Percentiles rank a stretch among this genome's conserved stretches.
Evolutionary conservation across 495 filamentous ascomycete species (phyloP).

Genomic region (Hypoxylon trugodes): DNA sequence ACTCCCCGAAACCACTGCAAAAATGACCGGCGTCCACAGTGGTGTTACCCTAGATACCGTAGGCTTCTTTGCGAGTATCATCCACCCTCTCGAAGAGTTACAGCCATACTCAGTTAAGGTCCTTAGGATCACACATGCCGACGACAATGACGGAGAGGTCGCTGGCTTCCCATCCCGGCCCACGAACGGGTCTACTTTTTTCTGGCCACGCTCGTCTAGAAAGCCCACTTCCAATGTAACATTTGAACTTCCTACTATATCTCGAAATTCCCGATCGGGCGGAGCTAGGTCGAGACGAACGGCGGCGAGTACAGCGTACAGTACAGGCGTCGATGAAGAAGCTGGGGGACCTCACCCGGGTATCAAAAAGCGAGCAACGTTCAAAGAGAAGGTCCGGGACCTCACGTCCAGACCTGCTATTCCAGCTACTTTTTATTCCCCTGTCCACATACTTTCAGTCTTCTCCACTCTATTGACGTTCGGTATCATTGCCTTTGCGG

Average conservation of each 20-base stretch:
- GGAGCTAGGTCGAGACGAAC: too few relatives aligned
- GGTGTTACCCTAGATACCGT: slow-evolving; percentile 62
- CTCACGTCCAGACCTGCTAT: slow-evolving; percentile 53
- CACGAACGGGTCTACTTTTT: background rate
- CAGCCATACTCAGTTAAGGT: slow-evolving; percentile 57
- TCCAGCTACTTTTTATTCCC: slow-evolving; percentile 55
- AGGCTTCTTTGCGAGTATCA: slow-evolving; percentile 69
- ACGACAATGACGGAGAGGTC: slow-evolving; percentile 36
- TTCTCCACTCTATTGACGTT: slow-evolving; percentile 60
- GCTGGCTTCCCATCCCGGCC: slow-evolving; percentile 12
- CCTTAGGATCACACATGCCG: slow-evolving; percentile 55
- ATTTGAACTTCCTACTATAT: background rate
- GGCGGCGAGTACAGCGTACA: slow-evolving; percentile 7
- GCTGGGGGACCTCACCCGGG: slow-evolving; percentile 28
- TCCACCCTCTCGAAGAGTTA: slow-evolving; percentile 62
- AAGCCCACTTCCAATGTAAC: slow-evolving; percentile 3
- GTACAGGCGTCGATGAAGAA: slow-evolving; percentile 27
- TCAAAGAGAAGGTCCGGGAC: slow-evolving; percentile 48
- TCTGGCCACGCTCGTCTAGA: background rate
- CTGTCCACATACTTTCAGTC: slow-evolving; percentile 61
- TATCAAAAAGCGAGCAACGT: slow-evolving; percentile 41
- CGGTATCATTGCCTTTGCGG: slow-evolving; percentile 49
- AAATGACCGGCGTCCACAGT: slow-evolving; percentile 65
- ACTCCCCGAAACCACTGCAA: slow-evolving; percentile 61
- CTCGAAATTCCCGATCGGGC: too few relatives aligned